A percentile compares a stretch with the other conserved stretches of the same genome.
phyloP scores from a whole-genome alignment of 805 yeast species.

The Tetrapisispora nanseiensis region DNA sequence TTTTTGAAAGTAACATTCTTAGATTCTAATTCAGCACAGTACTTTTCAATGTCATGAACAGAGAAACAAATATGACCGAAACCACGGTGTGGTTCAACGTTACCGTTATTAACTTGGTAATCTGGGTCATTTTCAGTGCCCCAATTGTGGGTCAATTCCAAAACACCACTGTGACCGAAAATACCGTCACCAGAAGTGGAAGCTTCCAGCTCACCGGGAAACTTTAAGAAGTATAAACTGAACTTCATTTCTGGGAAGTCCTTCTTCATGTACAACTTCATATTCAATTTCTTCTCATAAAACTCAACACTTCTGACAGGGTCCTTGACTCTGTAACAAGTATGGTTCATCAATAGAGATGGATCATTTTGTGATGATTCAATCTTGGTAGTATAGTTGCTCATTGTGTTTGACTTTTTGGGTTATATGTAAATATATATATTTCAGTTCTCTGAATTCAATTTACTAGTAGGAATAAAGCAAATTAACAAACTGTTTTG shows the following conservation, averaged over 20 bases:
- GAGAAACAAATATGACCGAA: constrained; percentile 91
- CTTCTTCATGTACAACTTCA: constrained; percentile 47
- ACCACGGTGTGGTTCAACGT: constrained; percentile 75
- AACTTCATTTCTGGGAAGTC: constrained; percentile 48
- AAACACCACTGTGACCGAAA: constrained; percentile 43
- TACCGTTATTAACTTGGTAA: constrained; percentile 67
- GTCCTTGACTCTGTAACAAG: constrained; percentile 74
- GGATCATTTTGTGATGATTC: constrained; percentile 17
- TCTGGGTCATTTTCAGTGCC: constrained; percentile 53
- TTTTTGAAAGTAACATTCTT: constrained; percentile 72
- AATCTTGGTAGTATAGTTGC: constrained; percentile 5
- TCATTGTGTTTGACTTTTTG: neutral
- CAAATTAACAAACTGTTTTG: too few species aligned
- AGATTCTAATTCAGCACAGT: constrained; percentile 49
- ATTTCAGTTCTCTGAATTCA: too few species aligned
- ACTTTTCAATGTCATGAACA: constrained; percentile 62
- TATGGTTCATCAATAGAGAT: constrained; percentile 44
- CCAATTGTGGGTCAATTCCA: constrained; percentile 76
- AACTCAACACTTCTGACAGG: constrained; percentile 64
- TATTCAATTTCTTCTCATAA: constrained; percentile 66
- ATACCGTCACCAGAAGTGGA: constrained; percentile 3
- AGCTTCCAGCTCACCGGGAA: constrained; percentile 17
- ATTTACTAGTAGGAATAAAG: too few species aligned
- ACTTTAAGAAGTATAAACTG: constrained; percentile 60
- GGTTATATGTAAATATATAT: neutral